phyloP scores from a whole-genome alignment of 73 alveolate species.

The Paramecium octaurelia region DNA sequence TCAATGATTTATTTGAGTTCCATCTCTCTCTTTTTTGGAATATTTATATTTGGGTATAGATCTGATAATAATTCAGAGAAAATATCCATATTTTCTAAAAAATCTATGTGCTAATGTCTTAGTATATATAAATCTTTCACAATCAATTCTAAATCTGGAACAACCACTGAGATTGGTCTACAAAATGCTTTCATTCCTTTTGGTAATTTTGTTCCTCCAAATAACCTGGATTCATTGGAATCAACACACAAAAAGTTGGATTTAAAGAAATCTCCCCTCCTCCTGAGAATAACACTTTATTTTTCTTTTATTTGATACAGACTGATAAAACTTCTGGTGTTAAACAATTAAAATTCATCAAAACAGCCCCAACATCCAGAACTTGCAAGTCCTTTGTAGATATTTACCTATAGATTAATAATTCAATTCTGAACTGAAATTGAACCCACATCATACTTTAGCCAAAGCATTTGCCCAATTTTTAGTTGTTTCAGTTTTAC shows the following conservation, averaged over 20 bases:
- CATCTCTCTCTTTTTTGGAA: slow-evolving; percentile 95
- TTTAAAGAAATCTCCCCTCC: slow-evolving; percentile 98
- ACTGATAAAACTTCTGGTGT: slow-evolving; percentile 99
- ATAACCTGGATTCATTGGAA: slow-evolving; percentile 99
- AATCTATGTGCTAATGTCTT: slow-evolving; percentile 97
- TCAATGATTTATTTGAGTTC: slow-evolving; percentile 89
- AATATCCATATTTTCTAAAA: slow-evolving; percentile 97
- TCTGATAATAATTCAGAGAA: slow-evolving; percentile 98
- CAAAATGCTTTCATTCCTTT: slow-evolving; percentile 99
- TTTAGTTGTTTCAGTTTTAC: slow-evolving; percentile 99
- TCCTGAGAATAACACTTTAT: slow-evolving; percentile 92
- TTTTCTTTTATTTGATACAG: slow-evolving; percentile 88
- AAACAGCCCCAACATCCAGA: slow-evolving; percentile 99
- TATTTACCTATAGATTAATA: slow-evolving; percentile 99
- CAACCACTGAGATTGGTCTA: slow-evolving; percentile 99
- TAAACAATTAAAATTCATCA: slow-evolving; percentile 99
- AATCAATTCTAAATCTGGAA: slow-evolving; percentile 99
- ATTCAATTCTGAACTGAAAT: slow-evolving; percentile 99
- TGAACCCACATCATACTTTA: slow-evolving; percentile 99
- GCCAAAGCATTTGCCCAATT: slow-evolving; percentile 98
- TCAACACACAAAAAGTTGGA: slow-evolving; percentile 99
- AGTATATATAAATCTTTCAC: slow-evolving; percentile 99
- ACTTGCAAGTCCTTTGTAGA: slow-evolving; percentile 99
- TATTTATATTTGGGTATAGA: slow-evolving; percentile 97
- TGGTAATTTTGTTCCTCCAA: slow-evolving; percentile 99